phyloP scores from a whole-genome alignment of 2,329 filamentous ascomycete species.

The Mycosphaerella sp. region DNA sequence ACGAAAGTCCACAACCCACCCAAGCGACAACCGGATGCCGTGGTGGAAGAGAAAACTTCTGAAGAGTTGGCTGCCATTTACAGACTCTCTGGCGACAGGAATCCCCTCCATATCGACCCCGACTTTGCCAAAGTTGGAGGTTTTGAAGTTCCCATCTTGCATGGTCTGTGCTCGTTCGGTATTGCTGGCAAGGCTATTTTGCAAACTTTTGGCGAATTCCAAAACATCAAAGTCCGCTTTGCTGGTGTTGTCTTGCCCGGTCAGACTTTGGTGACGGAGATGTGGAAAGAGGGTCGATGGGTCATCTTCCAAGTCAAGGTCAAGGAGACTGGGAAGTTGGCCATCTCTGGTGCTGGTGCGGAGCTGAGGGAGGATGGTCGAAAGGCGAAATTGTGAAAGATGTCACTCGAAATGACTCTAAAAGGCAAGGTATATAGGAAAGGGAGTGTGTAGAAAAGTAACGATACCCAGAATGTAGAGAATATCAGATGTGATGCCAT shows the following conservation, averaged over 20 bases:
- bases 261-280: slow-evolving; percentile 85
- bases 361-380: slow-evolving; percentile 55
- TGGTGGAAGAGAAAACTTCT: slow-evolving; percentile 78
- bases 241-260: slow-evolving; percentile 78
- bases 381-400: slow-evolving; percentile 46
- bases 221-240: slow-evolving; percentile 90
- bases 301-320: slow-evolving; percentile 83
- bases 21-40: slow-evolving; percentile 66
- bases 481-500: not conserved
- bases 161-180: slow-evolving; percentile 95
- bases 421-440: no score
- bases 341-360: slow-evolving; percentile 72
- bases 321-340: slow-evolving; percentile 86
- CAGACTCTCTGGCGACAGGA: slow-evolving; percentile 87
- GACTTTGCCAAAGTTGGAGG: slow-evolving; percentile 90
- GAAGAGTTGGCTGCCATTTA: slow-evolving; percentile 93
- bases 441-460: no score
- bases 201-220: slow-evolving; percentile 72
- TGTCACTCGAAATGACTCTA: not conserved
- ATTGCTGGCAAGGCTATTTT: slow-evolving; percentile 86
- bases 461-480: not conserved
- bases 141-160: slow-evolving; percentile 89
- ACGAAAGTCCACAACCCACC: slow-evolving; percentile 76
- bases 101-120: slow-evolving; percentile 94
- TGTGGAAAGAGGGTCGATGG: slow-evolving; percentile 81